Conservation (phyloP, 2,329 filamentous ascomycete species). For the Alternaria gaisen region DNA sequence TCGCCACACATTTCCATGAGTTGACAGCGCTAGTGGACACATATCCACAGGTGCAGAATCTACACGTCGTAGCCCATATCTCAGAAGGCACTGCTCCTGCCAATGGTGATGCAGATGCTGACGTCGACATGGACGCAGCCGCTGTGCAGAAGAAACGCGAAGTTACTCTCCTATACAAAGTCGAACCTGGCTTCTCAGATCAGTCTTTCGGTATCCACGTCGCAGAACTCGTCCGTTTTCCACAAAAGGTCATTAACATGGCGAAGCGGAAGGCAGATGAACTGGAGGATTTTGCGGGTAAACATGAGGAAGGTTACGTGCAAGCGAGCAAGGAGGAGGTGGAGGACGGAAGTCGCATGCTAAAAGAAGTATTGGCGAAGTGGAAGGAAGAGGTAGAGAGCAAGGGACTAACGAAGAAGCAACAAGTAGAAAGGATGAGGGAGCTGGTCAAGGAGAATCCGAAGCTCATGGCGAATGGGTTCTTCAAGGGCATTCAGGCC, state of each 20-base stretch:
- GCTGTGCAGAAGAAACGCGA: slow-evolving; percentile 64
- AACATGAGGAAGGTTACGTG: slow-evolving; percentile 66
- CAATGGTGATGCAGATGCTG: slow-evolving; percentile 9
- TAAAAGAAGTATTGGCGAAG: slow-evolving; percentile 82
- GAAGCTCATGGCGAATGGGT: slow-evolving; percentile 68
- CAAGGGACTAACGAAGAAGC: slow-evolving; percentile 62
- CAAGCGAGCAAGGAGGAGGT: slow-evolving; percentile 78
- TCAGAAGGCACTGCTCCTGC: slow-evolving; percentile 53
- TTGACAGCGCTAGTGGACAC: slow-evolving; percentile 88
- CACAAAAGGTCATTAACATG: slow-evolving; percentile 97
- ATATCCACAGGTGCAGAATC: slow-evolving; percentile 86
- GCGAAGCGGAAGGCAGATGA: slow-evolving; percentile 99
- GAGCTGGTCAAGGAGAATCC: slow-evolving; percentile 80
- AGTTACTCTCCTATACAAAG: slow-evolving; percentile 96
- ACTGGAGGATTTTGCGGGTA: slow-evolving; percentile 90
- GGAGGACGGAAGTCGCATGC: slow-evolving; percentile 82
- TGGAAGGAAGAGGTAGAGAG: slow-evolving; percentile 84
- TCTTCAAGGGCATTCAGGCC: slow-evolving; percentile 69
- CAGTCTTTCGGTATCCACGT: slow-evolving; percentile 99
- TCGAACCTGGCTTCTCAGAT: slow-evolving; percentile 93
- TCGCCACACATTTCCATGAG: slow-evolving; percentile 98
- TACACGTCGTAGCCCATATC: slow-evolving; percentile 97
- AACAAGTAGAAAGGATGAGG: slow-evolving; percentile 80
- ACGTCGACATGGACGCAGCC: slow-evolving; percentile 57
- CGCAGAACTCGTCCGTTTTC: slow-evolving; percentile 94